Evolutionary conservation across 805 yeast species (phyloP), one percentile per base, ranked within the genome.

Genomic region (Ogataea glucozyma): DNA sequence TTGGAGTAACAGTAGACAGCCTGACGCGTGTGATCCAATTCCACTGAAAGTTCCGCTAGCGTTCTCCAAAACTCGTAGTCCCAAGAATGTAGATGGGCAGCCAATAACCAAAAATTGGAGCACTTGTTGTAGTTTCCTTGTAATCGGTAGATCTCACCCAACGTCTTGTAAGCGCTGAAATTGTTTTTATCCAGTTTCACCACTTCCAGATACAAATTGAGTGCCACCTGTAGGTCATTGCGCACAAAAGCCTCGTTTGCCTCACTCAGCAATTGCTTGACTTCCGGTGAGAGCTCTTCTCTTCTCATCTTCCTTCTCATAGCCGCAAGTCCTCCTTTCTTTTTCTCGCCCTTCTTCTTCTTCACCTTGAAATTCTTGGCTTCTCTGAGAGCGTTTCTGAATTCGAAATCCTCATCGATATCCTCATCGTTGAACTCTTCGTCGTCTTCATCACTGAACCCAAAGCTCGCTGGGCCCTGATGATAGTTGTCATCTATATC

Each of bases 191-290:
- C 96, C 41, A 81, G 71, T 53, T 82, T 80, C 46, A 91, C 81
- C 10, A 88, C 95, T 47, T 79, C 87, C 51, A 71, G 67, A 62
- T 75, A 90, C 38, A 74, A 58, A 38, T 75, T 65, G 51, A 78
- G 74, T 0, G 95, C 91, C 1, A 66, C 71, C 22, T 73, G 76
- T 14, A 76, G 71, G 53, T 85, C 83, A 37, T 74, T 73, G 22
- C 75, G 59, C 1, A 85, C 95, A 69, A 83, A 89, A 0, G 88
- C 86, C 52, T 83, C 89, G 55, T 88, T 85, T 1, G 95, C 97
- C 51, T 73, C 72, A 8, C 91, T 81, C 17, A 88, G 61, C 41
- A 82, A 58, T 27, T 71, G 68, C 36, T 83, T 71, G 3, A 88
- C 85, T 60, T 86, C 95, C 0, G 90, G 96, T 51, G 83, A 83